Base-by-base conservation (phyloP, 2,329 filamentous ascomycete species). In the Xylariaceae sp. region DNA sequence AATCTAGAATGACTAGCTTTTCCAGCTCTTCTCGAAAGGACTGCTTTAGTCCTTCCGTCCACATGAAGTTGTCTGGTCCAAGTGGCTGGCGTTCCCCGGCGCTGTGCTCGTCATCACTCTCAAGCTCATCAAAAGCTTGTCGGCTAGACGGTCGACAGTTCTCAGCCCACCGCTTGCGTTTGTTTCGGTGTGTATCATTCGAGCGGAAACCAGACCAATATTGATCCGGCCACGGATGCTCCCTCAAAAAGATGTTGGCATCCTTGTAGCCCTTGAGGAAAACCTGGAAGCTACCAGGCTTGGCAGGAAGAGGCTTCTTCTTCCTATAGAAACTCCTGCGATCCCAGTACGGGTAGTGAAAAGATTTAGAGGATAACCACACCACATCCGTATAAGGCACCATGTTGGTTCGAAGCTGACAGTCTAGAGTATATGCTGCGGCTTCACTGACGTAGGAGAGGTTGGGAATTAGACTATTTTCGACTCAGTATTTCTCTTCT, bases 311-410 rank as follows among this genome's bases (percentile, higher is more conserved):
- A 1, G 88, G 80, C 73, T 91, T 96, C 73, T 89, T 90, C 70
- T 92, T 94, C 67, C 91, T 84, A 69, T 94, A 92, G 68, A 89
- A 94, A 64, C 87, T 91, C 66, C 92, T 84, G 16, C 93, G 85
- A 67, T 96, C 92, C 92, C 92, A 99, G 71, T 94, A 97, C 54
- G 96, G 94, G 69, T 99, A 99, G 72, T 95, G 92, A 71, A 99
- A 99, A 1, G 92, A 95, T 71, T 96, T 97, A 15, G 94, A 97
- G 5, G 93, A 95, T 21, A 99, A 79, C 67, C 88, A 89, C 27
- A 97, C 92, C 33, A 99, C 91, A 66, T 96, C 94, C 35, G 94
- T 99, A 66, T 97, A 97, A 0, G 94, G 94, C 4, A 99, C 95
- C 63, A 99, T 81, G 69, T 96, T 86, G 16, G 94, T 97, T 64